Percentiles rank a stretch among this genome's conserved stretches.
Evolutionary conservation across 2,329 filamentous ascomycete species (phyloP).

Genomic region (Cryphonectria japonica): DNA sequence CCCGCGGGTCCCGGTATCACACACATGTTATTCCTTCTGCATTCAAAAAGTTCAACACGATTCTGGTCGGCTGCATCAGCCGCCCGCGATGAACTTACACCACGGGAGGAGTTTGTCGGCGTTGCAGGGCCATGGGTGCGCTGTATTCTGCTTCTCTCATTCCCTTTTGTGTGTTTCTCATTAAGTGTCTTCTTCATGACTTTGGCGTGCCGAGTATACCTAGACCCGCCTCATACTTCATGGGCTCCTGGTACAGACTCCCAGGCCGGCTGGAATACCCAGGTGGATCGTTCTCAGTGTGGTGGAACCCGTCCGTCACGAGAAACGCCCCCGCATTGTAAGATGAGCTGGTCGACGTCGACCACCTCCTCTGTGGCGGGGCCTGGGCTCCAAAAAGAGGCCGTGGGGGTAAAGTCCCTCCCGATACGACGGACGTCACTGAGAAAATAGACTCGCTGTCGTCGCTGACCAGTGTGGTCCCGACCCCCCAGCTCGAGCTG

Average conservation of each 20-base stretch:
- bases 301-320: slow-evolving; percentile 26
- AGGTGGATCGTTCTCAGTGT: slow-evolving; percentile 2
- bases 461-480: slow-evolving; percentile 21
- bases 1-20: background rate
- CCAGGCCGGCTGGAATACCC: slow-evolving; percentile 22
- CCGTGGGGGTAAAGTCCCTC: slow-evolving; percentile 13
- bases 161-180: background rate
- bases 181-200: background rate
- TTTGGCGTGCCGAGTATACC: slow-evolving; percentile 16
- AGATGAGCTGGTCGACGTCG: slow-evolving; percentile 30
- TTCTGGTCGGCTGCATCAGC: background rate
- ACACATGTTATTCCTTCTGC: background rate
- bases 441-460: slow-evolving; percentile 22
- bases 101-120: background rate
- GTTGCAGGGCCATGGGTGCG: background rate
- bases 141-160: background rate
- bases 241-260: slow-evolving; percentile 27
- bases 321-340: slow-evolving; percentile 24
- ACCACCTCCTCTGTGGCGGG: slow-evolving; percentile 25
- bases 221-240: slow-evolving; percentile 27
- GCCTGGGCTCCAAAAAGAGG: slow-evolving; percentile 9
- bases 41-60: background rate
- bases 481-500: slow-evolving; percentile 22
- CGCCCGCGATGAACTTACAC: background rate
- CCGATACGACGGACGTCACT: slow-evolving; percentile 15